Conservation (phyloP, 257 asterid species). For the Ligustrum vulgare region DNA sequence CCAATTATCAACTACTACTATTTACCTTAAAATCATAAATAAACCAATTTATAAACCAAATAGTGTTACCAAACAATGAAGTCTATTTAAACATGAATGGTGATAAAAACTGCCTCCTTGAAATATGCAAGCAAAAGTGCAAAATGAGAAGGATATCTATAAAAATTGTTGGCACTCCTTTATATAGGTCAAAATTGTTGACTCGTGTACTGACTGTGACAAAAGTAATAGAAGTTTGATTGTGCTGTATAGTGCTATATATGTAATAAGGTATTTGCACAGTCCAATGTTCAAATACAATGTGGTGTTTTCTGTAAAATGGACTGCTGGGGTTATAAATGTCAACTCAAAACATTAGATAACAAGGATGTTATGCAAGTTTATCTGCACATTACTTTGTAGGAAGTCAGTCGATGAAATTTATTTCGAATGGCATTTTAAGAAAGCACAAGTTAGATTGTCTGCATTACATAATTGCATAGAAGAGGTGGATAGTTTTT, state of each 20-base stretch:
- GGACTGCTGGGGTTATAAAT: neutral
- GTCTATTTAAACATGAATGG: constrained; percentile 9
- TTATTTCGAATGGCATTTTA: constrained; percentile 29
- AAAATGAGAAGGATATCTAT: neutral
- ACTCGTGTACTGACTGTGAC: neutral
- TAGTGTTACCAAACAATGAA: no score
- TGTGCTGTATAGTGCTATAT: constrained; percentile 6
- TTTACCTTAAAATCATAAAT: no score
- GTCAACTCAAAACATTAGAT: constrained; percentile 1
- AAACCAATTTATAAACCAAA: no score
- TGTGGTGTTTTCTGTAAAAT: neutral
- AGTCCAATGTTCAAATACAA: neutral
- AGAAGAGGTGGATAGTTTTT: constrained; percentile 32
- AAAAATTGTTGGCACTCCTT: constrained; percentile 4
- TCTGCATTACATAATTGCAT: constrained; percentile 36
- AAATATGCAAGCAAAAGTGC: neutral
- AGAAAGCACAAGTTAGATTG: constrained; percentile 45
- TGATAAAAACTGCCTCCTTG: constrained; percentile 1
- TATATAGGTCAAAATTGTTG: neutral
- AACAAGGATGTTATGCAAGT: neutral
- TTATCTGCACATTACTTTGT: constrained; percentile 6
- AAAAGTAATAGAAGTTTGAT: neutral
- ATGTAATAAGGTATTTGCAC: neutral
- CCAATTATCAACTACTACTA: no score
- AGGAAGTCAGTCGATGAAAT: constrained; percentile 35